These are phyloP conservation scores for Mortierella sp. DNA, from an alignment of 371 early-diverging fungal species.

Conservation along the genomic window DNA sequence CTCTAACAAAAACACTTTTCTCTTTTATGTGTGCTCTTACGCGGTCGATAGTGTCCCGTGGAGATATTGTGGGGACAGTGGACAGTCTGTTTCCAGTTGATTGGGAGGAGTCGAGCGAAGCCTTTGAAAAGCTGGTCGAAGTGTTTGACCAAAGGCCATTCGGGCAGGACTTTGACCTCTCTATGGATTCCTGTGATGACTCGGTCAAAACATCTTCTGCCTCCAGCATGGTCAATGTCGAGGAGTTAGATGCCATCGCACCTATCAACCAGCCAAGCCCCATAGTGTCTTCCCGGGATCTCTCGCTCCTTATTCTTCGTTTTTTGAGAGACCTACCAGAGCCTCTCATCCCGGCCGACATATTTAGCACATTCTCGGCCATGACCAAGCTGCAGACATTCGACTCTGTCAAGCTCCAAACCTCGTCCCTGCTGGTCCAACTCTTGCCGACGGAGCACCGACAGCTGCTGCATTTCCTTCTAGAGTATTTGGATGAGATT, in stretches of 20 bases:
- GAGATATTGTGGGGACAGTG: neutral
- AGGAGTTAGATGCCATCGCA: neutral
- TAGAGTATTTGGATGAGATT: slow-evolving; percentile 30
- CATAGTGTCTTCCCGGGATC: slow-evolving; percentile 16
- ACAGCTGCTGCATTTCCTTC: slow-evolving; percentile 31
- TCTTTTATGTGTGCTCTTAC: neutral
- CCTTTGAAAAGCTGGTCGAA: slow-evolving; percentile 20
- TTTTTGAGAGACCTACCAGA: slow-evolving; percentile 31
- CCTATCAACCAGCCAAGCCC: neutral
- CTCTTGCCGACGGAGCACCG: slow-evolving; percentile 7
- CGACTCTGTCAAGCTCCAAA: slow-evolving; percentile 29
- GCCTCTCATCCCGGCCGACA: slow-evolving; percentile 23
- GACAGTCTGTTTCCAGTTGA: slow-evolving; percentile 17
- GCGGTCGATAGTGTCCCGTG: neutral
- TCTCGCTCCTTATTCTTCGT: slow-evolving; percentile 31
- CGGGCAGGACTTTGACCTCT: slow-evolving; percentile 21
- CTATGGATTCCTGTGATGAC: neutral
- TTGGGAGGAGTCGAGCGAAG: slow-evolving; percentile 18
- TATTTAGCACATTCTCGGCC: slow-evolving; percentile 20
- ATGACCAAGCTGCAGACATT: slow-evolving; percentile 19
- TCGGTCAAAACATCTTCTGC: neutral
- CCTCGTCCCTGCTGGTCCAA: slow-evolving; percentile 18
- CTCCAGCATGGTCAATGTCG: neutral
- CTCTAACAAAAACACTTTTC: neutral
- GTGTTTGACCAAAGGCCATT: slow-evolving; percentile 31